Evolutionary conservation across 192 early-diverging fungal genomes (phyloP).

Genomic region (Chytriomyces sp.): DNA sequence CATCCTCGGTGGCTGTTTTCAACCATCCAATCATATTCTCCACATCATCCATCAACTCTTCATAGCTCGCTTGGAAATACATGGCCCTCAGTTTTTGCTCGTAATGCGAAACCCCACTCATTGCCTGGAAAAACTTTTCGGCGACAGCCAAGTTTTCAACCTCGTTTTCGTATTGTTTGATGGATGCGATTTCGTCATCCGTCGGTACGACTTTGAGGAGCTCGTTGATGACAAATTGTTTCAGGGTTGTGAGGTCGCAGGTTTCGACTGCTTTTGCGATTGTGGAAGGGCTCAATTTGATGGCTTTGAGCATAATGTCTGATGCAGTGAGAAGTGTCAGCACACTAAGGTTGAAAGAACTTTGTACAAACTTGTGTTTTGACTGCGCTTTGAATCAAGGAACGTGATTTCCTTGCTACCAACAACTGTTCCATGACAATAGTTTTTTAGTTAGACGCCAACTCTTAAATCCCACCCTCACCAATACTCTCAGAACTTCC

Average conservation of each 20-base stretch:
- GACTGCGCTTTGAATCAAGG: conserved; percentile 54
- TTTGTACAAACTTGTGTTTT: conserved; percentile 43
- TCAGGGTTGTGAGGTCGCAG: conserved; percentile 42
- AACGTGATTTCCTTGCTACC: conserved; percentile 51
- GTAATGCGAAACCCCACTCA: conserved; percentile 48
- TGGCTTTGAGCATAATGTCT: conserved; percentile 54
- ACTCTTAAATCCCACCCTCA: not conserved
- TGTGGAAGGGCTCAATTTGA: conserved; percentile 49
- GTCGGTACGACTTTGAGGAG: conserved; percentile 57
- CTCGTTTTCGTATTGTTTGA: conserved; percentile 54
- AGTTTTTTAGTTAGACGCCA: not conserved
- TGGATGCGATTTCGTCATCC: conserved; percentile 48
- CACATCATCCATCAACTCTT: conserved; percentile 52
- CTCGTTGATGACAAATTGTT: conserved; percentile 45
- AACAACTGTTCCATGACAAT: not conserved
- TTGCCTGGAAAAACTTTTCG: conserved; percentile 54
- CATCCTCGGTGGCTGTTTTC: conserved; percentile 47
- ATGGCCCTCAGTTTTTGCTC: conserved; percentile 54
- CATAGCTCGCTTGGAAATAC: conserved; percentile 51
- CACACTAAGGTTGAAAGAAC: not conserved
- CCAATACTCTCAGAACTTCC: conserved; percentile 44
- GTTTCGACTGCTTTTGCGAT: conserved; percentile 47
- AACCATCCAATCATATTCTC: conserved; percentile 48
- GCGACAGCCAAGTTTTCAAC: conserved; percentile 49
- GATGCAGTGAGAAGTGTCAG: conserved; percentile 23